phyloP scores from a whole-genome alignment of 305 asterid species.

The Ajuga reptans region DNA sequence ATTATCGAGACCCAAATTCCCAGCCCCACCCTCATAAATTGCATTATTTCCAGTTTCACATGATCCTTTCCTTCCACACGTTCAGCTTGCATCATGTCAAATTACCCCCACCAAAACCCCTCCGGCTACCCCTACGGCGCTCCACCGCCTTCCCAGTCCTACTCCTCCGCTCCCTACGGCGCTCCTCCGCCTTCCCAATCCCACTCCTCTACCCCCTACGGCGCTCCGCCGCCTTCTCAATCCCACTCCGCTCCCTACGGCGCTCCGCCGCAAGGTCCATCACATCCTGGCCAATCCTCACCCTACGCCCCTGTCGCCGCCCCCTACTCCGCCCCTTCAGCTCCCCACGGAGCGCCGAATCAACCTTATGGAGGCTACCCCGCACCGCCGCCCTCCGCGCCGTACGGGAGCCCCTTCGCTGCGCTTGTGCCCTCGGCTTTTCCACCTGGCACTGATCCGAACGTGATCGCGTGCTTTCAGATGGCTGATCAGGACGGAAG shows the following conservation, averaged over 20 bases:
- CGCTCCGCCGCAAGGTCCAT: slow-evolving; percentile 23
- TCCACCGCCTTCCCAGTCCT: slow-evolving; percentile 35
- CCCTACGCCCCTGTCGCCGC: slow-evolving; percentile 34
- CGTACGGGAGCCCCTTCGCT: slow-evolving; percentile 70
- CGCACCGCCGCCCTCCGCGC: slow-evolving; percentile 37
- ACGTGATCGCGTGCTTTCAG: slow-evolving; percentile 62
- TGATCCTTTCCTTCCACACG: background rate
- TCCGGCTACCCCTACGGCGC: slow-evolving; percentile 56
- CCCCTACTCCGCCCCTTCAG: slow-evolving; percentile 31
- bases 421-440: slow-evolving; percentile 62
- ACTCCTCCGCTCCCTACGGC: slow-evolving; percentile 34
- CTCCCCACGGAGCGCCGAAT: slow-evolving; percentile 38
- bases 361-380: slow-evolving; percentile 49
- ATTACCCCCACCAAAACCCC: slow-evolving; percentile 37
- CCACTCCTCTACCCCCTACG: slow-evolving; percentile 35
- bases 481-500: slow-evolving; percentile 88
- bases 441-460: slow-evolving; percentile 93
- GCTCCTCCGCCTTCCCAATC: slow-evolving; percentile 39
- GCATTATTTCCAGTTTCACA: background rate
- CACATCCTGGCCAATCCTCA: slow-evolving; percentile 25
- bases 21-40: background rate
- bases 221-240: slow-evolving; percentile 29
- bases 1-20: background rate
- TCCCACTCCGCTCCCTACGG: slow-evolving; percentile 26
- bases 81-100: slow-evolving; percentile 32